phyloP scores from a whole-genome alignment of 805 yeast species.

The Kluyveromyces wickerhamii region DNA sequence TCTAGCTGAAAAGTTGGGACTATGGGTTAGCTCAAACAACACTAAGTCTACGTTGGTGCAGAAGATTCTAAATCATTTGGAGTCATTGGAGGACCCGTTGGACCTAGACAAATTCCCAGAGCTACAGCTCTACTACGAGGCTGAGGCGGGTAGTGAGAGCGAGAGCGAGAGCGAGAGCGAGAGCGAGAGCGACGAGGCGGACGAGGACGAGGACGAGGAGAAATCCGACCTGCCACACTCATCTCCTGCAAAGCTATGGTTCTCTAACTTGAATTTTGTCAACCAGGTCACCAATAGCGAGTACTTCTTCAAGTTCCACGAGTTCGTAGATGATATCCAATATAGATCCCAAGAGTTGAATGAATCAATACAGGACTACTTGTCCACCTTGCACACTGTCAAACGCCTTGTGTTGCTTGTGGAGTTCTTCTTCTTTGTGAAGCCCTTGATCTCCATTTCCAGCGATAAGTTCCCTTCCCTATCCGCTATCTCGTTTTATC shows the following conservation, averaged over 20 bases:
- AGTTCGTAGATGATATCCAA: slow-evolving; percentile 16
- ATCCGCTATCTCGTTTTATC: slow-evolving; percentile 4
- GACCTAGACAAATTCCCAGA: slow-evolving; percentile 24
- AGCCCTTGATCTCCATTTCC: slow-evolving; percentile 8
- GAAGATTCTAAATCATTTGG: slow-evolving; percentile 14
- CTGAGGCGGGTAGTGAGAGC: slow-evolving; percentile 6
- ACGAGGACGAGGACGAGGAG: slow-evolving; percentile 9
- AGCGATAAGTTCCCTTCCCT: slow-evolving; percentile 5
- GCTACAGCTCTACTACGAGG: slow-evolving; percentile 19
- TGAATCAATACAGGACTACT: slow-evolving; percentile 21
- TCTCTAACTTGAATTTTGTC: slow-evolving; percentile 7
- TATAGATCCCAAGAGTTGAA: slow-evolving; percentile 13
- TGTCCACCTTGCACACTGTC: slow-evolving; percentile 19
- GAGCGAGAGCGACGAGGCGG: slow-evolving; percentile 8
- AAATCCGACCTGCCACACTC: slow-evolving; percentile 10
- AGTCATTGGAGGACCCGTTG: slow-evolving; percentile 14
- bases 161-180: slow-evolving; percentile 6
- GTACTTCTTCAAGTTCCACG: slow-evolving; percentile 19
- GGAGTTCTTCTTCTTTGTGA: slow-evolving; percentile 17
- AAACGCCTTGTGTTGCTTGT: slow-evolving; percentile 13
- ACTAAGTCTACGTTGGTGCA: slow-evolving; percentile 18
- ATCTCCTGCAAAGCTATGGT: slow-evolving; percentile 7
- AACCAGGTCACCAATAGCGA: slow-evolving; percentile 6
- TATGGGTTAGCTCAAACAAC: slow-evolving; percentile 13
- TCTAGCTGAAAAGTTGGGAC: slow-evolving; percentile 19